phyloP scores from a whole-genome alignment of 495 filamentous ascomycete species.

The Cetradonia linearis region DNA sequence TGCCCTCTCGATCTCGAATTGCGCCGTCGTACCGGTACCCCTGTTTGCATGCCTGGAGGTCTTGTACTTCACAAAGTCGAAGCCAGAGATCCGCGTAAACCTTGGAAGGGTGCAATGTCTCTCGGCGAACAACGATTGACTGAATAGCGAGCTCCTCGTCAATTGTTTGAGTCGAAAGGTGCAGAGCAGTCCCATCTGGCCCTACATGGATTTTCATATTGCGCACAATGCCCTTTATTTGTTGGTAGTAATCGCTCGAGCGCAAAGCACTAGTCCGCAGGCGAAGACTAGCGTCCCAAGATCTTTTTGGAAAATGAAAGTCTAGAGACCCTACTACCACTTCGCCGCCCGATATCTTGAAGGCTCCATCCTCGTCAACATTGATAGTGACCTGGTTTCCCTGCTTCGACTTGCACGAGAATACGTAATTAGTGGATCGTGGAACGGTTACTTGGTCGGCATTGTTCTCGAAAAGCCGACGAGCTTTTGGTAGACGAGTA shows the following conservation, averaged over 20 bases:
- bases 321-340: conserved; percentile 28
- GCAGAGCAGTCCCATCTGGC: not conserved
- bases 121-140: conserved; percentile 16
- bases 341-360: conserved; percentile 12
- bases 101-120: conserved; percentile 10
- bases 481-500: conserved; percentile 25
- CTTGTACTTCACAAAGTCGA: conserved; percentile 35
- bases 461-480: conserved; percentile 26
- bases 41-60: conserved; percentile 26
- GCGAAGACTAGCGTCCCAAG: conserved; percentile 37
- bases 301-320: conserved; percentile 35
- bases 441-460: conserved; percentile 22
- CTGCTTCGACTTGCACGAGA: conserved; percentile 32
- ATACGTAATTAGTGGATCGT: conserved; percentile 40
- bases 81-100: conserved; percentile 29
- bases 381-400: conserved; percentile 36
- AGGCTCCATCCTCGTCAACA: conserved; percentile 35
- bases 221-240: conserved; percentile 3
- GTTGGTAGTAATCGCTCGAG: not conserved
- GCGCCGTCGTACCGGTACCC: conserved; percentile 23
- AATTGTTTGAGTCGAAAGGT: conserved; percentile 12
- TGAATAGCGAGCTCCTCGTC: conserved; percentile 18
- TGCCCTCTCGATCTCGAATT: conserved; percentile 22
- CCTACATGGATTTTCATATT: not conserved
- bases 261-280: conserved; percentile 4